phyloP scores from a whole-genome alignment of 768 basidiomycete species.

The Crassisporium funariophilum region DNA sequence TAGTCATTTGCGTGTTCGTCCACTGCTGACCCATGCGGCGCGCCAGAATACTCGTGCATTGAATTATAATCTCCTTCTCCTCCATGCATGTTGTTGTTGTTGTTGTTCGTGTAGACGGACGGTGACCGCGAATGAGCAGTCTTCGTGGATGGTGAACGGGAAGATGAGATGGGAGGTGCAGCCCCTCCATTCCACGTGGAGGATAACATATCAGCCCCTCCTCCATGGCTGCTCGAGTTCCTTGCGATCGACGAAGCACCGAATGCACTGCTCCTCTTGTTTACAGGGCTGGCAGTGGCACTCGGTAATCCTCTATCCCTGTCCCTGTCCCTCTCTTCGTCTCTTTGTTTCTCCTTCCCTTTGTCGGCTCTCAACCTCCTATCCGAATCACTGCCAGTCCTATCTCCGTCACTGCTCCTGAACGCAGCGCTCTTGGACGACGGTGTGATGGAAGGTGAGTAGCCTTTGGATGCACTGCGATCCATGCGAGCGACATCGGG shows the following conservation, averaged over 20 bases:
- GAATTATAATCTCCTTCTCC: constrained; percentile 11
- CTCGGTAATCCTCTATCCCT: constrained; percentile 27
- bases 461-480: constrained; percentile 12
- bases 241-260: constrained; percentile 13
- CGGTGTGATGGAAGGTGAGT: constrained; percentile 14
- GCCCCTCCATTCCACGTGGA: constrained; percentile 15
- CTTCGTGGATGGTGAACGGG: constrained; percentile 20
- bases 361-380: too few species aligned
- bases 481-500: constrained; percentile 21
- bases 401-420: constrained; percentile 21
- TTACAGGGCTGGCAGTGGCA: constrained; percentile 14
- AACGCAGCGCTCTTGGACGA: neutral
- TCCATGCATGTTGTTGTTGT: too few species aligned
- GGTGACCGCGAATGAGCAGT: constrained; percentile 16
- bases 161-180: constrained; percentile 10
- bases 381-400: constrained; percentile 25
- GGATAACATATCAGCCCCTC: constrained; percentile 14
- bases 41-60: constrained; percentile 13
- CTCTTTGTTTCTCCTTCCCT: constrained; percentile 25
- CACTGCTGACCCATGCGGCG: constrained; percentile 17
- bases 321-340: constrained; percentile 22
- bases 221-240: constrained; percentile 13
- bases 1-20: constrained; percentile 24
- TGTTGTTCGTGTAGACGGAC: constrained; percentile 11
- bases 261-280: constrained; percentile 12